Conservation (phyloP, 2,329 filamentous ascomycete genomes). For the Fusarium sp. region DNA sequence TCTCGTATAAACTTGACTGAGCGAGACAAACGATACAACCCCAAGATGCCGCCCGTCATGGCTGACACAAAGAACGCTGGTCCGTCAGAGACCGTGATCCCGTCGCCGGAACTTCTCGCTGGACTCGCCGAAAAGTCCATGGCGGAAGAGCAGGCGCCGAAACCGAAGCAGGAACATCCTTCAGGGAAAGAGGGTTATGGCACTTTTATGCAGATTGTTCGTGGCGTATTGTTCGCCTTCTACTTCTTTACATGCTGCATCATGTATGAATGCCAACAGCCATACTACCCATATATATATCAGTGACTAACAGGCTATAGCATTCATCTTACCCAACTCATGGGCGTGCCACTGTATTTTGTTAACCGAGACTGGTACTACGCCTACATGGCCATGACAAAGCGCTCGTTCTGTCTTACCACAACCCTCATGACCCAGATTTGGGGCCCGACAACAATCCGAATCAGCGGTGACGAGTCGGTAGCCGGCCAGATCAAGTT, state of each 20-base stretch:
- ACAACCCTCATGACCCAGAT: slow-evolving; percentile 84
- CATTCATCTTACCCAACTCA: slow-evolving; percentile 76
- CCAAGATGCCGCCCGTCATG: slow-evolving; percentile 38
- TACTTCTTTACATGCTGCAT: slow-evolving; percentile 64
- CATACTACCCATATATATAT: background rate
- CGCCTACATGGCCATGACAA: slow-evolving; percentile 87
- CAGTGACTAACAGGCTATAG: slow-evolving; percentile 51
- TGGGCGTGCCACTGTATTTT: slow-evolving; percentile 80
- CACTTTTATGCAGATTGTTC: slow-evolving; percentile 59
- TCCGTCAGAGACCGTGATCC: slow-evolving; percentile 41
- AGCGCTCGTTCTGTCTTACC: slow-evolving; percentile 82
- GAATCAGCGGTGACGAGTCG: slow-evolving; percentile 84
- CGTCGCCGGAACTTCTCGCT: slow-evolving; percentile 47
- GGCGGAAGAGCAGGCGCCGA: slow-evolving; percentile 9
- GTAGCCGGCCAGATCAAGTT: slow-evolving; percentile 79
- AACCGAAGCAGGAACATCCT: slow-evolving; percentile 55
- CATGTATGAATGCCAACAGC: slow-evolving; percentile 60
- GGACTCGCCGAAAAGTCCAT: slow-evolving; percentile 39
- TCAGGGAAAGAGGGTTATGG: slow-evolving; percentile 67
- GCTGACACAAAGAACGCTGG: slow-evolving; percentile 39
- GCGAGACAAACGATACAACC: slow-evolving; percentile 8
- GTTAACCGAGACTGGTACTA: slow-evolving; percentile 83
- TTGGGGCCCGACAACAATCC: slow-evolving; percentile 85
- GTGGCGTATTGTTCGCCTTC: slow-evolving; percentile 61
- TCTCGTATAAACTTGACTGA: background rate